Base-by-base conservation (phyloP, 495 filamentous ascomycete genomes). In the Aspergillus bridgeri region DNA sequence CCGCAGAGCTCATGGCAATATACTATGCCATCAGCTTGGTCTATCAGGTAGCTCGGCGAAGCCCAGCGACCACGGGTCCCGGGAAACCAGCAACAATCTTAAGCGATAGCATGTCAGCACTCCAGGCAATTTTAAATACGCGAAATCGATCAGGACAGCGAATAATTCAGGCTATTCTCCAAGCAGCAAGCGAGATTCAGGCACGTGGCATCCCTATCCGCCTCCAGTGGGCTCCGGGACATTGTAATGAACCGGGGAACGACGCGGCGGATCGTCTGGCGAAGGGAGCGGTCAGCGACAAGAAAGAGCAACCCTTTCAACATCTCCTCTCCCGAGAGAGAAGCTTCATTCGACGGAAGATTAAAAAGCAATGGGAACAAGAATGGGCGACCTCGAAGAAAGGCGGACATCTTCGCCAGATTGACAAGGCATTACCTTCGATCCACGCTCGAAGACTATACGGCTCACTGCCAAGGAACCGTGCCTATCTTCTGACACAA, bases 1-100 rank as follows among this genome's bases (percentile, higher is more conserved):
- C 47, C n/a, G 62, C 65, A 13, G 62, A 68, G 48, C 54, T 68
- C 22, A 59, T 65, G 15, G 58, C 59, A 15, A 63, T 65, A 54
- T 57, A 59, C 23, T 63, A 65, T 44, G 62, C 65, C 2, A 56
- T n/a, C n/a, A n/a, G n/a, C n/a, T n/a, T n/a, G n/a, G n/a, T n/a
- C n/a, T n/a, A n/a, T n/a, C n/a, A n/a, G n/a, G n/a, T n/a, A n/a
- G n/a, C n/a, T 68, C 54, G 58, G 51, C 25, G 8, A 8, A n/a
- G 38, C n/a, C 38, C n/a, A 42, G 8, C 38, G n/a, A 8, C n/a
- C n/a, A 42, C n/a, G 8, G 38, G 8, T 8, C 8, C 49, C 60
- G 33, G 45, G 20, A 6, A 54, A 45, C 51, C 22, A 43, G 50
- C 44, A 57, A 62, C 51, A 9, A 62, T 62, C 19, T 51, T 62